These are phyloP conservation scores for Luffa aegyptiaca DNA, from an alignment of 306 rosid species.

Conservation along the genomic window DNA sequence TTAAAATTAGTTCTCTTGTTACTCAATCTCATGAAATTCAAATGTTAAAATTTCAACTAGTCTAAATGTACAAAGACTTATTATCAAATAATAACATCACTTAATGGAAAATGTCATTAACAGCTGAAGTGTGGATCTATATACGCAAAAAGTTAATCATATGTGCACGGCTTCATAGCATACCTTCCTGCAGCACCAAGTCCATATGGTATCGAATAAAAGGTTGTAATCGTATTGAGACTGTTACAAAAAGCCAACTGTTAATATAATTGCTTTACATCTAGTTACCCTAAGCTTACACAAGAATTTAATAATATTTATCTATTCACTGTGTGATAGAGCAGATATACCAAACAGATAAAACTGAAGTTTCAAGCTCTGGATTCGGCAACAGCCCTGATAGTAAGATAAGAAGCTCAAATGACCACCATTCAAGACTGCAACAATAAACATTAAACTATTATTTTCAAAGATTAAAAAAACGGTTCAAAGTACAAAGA, in stretches of 20 bases:
- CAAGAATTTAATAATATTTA: neutral
- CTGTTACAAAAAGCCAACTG: slow-evolving; percentile 21
- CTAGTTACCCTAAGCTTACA: neutral
- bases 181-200: slow-evolving; percentile 49
- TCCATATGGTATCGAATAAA: slow-evolving; percentile 46
- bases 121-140: neutral
- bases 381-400: slow-evolving; percentile 63
- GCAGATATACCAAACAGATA: slow-evolving; percentile 42
- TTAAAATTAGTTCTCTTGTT: neutral
- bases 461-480: neutral
- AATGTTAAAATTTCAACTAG: neutral
- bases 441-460: slow-evolving; percentile 5
- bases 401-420: slow-evolving; percentile 38
- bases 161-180: neutral
- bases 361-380: slow-evolving; percentile 59
- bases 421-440: slow-evolving; percentile 65
- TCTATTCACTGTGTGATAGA: neutral
- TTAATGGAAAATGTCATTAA: neutral
- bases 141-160: neutral
- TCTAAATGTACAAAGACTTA: too few relatives aligned
- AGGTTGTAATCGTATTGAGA: slow-evolving; percentile 36
- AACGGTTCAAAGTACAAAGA: neutral
- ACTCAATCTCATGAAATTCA: neutral
- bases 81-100: neutral
- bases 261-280: neutral